Percentiles rank a stretch among this genome's conserved stretches.
phyloP scores from a whole-genome alignment of 345 rosid species.

The sweet orange (Citrus sinensis) region DVS_A1.0 CM039161.1:8991001-8991500 shows the following conservation, averaged over 20 bases:
- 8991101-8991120: conserved; percentile 85
- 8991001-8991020: not conserved
- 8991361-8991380: not conserved
- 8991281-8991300: conserved; percentile 1
- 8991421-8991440: conserved; percentile 78
- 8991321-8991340: no score
- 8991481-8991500: conserved; percentile 75
- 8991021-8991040: not conserved
- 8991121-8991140: conserved; percentile 72
- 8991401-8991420: conserved; percentile 71
- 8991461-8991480: conserved; percentile 89
- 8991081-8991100: conserved; percentile 42
- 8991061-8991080: not conserved
- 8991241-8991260: conserved; percentile 76
- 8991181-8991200: conserved; percentile 64
- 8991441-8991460: conserved; percentile 74
- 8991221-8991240: conserved; percentile 65
- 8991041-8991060: not conserved
- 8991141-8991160: conserved; percentile 85
- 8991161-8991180: conserved; percentile 71
- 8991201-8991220: conserved; percentile 80
- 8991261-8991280: conserved; percentile 55
- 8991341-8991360: not conserved
- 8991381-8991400: conserved; percentile 85
- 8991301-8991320: not conserved